phyloP scores from a whole-genome alignment of 805 yeast species.

The Yarrowia sp. region DNA sequence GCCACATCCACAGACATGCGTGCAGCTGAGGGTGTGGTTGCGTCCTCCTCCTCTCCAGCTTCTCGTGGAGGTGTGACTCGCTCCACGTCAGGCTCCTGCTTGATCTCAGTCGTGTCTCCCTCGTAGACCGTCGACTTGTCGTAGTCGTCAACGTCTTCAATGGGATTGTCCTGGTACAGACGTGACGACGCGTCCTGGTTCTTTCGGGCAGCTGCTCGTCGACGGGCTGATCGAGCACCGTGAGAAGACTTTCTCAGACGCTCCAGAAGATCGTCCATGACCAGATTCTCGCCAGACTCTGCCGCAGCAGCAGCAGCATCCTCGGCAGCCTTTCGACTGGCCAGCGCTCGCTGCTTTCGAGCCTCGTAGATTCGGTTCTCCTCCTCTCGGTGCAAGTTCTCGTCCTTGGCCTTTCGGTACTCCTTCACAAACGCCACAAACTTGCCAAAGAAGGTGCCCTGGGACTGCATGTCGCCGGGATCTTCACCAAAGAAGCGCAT shows the following conservation, averaged over 20 bases:
- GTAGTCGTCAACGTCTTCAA: constrained; percentile 35
- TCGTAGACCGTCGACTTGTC: constrained; percentile 22
- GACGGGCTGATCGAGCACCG: constrained; percentile 80
- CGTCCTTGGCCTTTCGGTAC: constrained; percentile 78
- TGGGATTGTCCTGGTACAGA: constrained; percentile 44
- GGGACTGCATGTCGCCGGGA: constrained; percentile 67
- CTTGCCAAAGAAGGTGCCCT: constrained; percentile 74
- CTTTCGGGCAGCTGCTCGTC: constrained; percentile 76
- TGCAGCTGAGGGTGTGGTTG: background rate
- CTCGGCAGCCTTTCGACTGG: constrained; percentile 52
- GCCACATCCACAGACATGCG: constrained; percentile 17
- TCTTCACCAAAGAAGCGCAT: constrained; percentile 94
- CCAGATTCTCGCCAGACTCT: constrained; percentile 53
- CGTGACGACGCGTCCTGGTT: constrained; percentile 57
- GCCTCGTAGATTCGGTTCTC: constrained; percentile 79
- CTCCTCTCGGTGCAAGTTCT: constrained; percentile 81
- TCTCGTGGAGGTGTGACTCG: background rate
- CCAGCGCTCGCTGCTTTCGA: constrained; percentile 65
- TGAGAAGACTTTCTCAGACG: constrained; percentile 81
- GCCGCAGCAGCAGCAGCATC: constrained; percentile 45
- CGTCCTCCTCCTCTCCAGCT: background rate
- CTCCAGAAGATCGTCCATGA: constrained; percentile 87
- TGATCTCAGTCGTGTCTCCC: constrained; percentile 12
- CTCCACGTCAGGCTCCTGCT: background rate
- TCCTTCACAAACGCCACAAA: constrained; percentile 80